A percentile compares a stretch with the other conserved stretches of the same genome.
Conservation (phyloP, 306 rosid species). For the Fragaria iinumae region DNA sequence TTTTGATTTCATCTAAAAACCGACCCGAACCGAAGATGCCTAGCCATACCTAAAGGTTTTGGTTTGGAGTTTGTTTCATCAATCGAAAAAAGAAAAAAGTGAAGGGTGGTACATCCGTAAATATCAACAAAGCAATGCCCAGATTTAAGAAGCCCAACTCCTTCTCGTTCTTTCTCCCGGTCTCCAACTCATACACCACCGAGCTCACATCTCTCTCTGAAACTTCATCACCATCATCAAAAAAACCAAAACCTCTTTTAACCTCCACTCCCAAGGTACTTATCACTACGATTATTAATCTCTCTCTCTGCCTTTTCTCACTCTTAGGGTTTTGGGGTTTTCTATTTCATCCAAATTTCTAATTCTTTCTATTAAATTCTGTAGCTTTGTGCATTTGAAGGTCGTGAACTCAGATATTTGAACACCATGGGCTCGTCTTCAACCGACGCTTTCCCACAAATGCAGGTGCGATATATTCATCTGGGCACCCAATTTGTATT, state of each 20-base stretch:
- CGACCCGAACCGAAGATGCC: too few relatives aligned
- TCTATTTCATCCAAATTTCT: neutral
- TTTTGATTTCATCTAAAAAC: too few relatives aligned
- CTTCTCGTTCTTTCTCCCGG: neutral
- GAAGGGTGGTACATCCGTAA: neutral
- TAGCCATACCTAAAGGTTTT: too few relatives aligned
- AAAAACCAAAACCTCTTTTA: neutral
- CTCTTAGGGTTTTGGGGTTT: constrained; percentile 10
- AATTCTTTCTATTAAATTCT: too few relatives aligned
- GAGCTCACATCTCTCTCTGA: neutral
- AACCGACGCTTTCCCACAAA: constrained; percentile 34
- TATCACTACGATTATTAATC: neutral
- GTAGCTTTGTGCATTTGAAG: neutral
- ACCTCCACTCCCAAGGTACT: neutral
- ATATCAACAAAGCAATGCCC: neutral
- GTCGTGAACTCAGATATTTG: constrained; percentile 4
- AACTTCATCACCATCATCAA: neutral
- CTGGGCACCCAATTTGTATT: neutral
- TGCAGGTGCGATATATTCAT: constrained; percentile 38
- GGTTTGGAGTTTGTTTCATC: too few relatives aligned
- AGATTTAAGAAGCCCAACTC: neutral
- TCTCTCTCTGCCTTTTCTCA: neutral
- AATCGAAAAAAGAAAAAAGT: too few relatives aligned
- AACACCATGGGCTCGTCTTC: constrained; percentile 57
- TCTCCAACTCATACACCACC: neutral